phyloP scores from a whole-genome alignment of 805 yeast genomes.

The Kazachstania viticola region DNA sequence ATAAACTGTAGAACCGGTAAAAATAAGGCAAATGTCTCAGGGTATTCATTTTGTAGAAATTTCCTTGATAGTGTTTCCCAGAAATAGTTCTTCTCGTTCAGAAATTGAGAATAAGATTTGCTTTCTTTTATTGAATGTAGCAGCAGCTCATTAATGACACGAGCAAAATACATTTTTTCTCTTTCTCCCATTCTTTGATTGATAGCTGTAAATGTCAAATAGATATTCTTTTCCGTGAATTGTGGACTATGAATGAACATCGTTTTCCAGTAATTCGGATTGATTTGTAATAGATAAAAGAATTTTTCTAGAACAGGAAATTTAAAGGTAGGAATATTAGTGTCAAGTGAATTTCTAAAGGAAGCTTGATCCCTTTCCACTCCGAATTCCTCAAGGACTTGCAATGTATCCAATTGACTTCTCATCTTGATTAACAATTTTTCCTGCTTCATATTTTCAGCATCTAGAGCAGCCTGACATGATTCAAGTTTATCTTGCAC shows the following conservation, averaged over 20 bases:
- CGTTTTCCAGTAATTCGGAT: conserved; percentile 57
- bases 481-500: conserved; percentile 62
- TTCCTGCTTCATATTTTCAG: conserved; percentile 59
- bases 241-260: conserved; percentile 33
- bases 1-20: conserved; percentile 30
- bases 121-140: conserved; percentile 29
- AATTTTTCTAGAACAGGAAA: conserved; percentile 49
- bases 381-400: conserved; percentile 66
- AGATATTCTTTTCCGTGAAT: conserved; percentile 20
- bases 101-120: conserved; percentile 14
- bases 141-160: conserved; percentile 41
- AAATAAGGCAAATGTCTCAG: conserved; percentile 25
- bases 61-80: conserved; percentile 35
- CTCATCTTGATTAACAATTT: conserved; percentile 62
- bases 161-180: conserved; percentile 59
- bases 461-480: conserved; percentile 55
- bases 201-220: conserved; percentile 19
- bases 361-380: conserved; percentile 1
- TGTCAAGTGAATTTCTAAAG: neutral
- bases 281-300: conserved; percentile 75
- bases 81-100: conserved; percentile 21
- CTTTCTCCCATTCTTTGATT: conserved; percentile 31
- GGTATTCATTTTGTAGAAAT: conserved; percentile 30
- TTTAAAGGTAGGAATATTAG: conserved; percentile 7
- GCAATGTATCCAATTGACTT: conserved; percentile 66